Percentiles rank a stretch among this genome's conserved stretches.
phyloP scores from a whole-genome alignment of 2,329 filamentous ascomycete species.

The Fusarium sp. region DNA sequence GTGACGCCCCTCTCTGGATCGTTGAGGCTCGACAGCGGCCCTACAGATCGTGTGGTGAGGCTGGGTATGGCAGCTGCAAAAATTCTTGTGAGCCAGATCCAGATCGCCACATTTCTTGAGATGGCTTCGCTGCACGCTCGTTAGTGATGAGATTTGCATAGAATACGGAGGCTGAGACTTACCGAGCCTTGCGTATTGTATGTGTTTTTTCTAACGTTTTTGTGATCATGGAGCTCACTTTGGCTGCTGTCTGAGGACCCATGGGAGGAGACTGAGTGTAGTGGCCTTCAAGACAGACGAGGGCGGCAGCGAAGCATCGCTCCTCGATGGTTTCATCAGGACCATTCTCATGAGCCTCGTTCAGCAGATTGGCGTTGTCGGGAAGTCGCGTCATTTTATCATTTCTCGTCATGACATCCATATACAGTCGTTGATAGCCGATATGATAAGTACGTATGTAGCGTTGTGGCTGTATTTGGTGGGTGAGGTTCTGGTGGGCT shows the following conservation, averaged over 20 bases:
- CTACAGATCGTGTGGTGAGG: conserved; percentile 69
- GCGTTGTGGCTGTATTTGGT: conserved; percentile 17
- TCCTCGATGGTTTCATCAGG: conserved; percentile 69
- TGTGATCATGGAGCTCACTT: conserved; percentile 67
- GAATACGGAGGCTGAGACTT: conserved; percentile 28
- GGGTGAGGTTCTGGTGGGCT: conserved; percentile 32
- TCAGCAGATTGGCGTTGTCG: conserved; percentile 38
- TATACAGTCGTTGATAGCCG: background rate
- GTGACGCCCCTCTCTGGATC: conserved; percentile 67
- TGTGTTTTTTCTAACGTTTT: conserved; percentile 74
- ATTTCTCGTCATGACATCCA: conserved; percentile 28
- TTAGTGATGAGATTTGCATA: conserved; percentile 20
- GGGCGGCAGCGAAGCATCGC: conserved; percentile 69
- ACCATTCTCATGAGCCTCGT: conserved; percentile 34
- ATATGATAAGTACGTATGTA: conserved; percentile 5
- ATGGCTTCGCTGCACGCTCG: conserved; percentile 63
- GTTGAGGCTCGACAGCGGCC: conserved; percentile 64
- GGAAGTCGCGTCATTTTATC: conserved; percentile 44
- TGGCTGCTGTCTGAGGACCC: conserved; percentile 66
- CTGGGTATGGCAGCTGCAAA: conserved; percentile 71
- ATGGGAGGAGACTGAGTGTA: conserved; percentile 68
- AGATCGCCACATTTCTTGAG: conserved; percentile 72
- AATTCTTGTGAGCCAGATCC: conserved; percentile 73
- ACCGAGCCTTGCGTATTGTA: conserved; percentile 70
- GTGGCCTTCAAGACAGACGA: conserved; percentile 72